Evolutionary conservation across 2,329 filamentous ascomycete species (phyloP).

Genomic region (Xylaria sp.): DNA sequence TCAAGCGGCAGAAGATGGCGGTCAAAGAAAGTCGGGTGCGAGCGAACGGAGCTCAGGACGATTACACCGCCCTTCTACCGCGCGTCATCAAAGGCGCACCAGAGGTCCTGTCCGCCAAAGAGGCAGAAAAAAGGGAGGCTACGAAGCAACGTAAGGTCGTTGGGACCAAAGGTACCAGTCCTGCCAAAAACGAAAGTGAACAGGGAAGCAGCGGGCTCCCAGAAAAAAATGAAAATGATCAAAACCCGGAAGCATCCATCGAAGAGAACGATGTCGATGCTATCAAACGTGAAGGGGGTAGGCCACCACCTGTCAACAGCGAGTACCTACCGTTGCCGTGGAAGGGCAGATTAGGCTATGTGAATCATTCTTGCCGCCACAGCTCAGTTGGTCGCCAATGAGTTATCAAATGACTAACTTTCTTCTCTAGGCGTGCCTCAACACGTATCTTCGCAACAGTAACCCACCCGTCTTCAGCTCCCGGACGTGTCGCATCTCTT

Average conservation of each 20-base stretch:
- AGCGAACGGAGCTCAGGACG: constrained; percentile 41
- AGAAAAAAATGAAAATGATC: constrained; percentile 29
- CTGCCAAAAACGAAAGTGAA: background rate
- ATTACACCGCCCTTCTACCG: constrained; percentile 53
- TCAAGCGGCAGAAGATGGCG: constrained; percentile 60
- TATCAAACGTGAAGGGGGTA: constrained; percentile 52
- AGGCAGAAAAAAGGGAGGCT: constrained; percentile 1
- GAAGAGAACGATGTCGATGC: constrained; percentile 41
- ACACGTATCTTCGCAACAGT: constrained; percentile 86
- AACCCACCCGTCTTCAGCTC: constrained; percentile 91
- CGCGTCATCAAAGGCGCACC: constrained; percentile 24
- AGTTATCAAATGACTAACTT: constrained; percentile 31
- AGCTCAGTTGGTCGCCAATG: constrained; percentile 7
- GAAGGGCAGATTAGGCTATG: constrained; percentile 90
- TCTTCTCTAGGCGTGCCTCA: constrained; percentile 76
- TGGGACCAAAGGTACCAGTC: background rate
- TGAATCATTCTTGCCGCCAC: constrained; percentile 56
- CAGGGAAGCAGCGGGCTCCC: background rate
- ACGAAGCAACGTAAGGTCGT: too few species aligned
- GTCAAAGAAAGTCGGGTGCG: constrained; percentile 52
- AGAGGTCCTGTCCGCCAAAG: constrained; percentile 24
- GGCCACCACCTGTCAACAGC: constrained; percentile 84
- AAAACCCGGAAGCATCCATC: constrained; percentile 27
- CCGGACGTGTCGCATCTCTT: constrained; percentile 88
- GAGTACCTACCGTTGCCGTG: constrained; percentile 86